These are phyloP conservation scores for Solanum sitiens DNA, from an alignment of 257 asterid species.

Conservation along the genomic window DNA sequence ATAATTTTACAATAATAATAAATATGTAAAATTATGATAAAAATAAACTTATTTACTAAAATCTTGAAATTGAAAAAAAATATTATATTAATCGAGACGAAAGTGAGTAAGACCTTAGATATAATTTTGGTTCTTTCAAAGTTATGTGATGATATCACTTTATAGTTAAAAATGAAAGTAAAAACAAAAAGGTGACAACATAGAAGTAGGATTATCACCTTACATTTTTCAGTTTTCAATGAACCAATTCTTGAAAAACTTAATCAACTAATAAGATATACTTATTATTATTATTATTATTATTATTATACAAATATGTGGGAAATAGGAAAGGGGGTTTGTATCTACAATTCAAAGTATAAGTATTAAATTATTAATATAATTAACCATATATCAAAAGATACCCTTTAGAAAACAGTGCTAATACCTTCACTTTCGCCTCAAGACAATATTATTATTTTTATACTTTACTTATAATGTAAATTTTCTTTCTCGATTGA, in stretches of 20 bases:
- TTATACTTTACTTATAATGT: neutral
- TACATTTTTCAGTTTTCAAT: neutral
- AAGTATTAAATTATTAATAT: neutral
- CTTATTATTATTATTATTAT: too few species aligned
- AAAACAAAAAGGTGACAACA: neutral
- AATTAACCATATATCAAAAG: slow-evolving; percentile 3
- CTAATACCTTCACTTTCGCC: slow-evolving; percentile 19
- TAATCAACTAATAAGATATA: neutral
- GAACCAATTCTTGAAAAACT: neutral
- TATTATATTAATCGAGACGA: neutral
- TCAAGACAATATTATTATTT: slow-evolving; percentile 7
- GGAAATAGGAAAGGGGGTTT: neutral
- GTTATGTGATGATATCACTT: neutral
- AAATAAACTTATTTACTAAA: neutral
- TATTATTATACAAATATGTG: neutral
- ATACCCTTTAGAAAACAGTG: slow-evolving; percentile 17
- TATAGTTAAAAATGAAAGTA: neutral
- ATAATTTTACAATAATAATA: accelerated
- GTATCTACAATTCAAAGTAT: neutral
- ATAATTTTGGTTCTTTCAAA: neutral
- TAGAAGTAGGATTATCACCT: neutral
- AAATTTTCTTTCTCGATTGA: neutral
- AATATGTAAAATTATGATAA: too few species aligned
- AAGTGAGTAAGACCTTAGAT: neutral
- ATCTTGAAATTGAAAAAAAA: accelerated